Evolutionary conservation across 768 basidiomycete species (phyloP).

Genomic region (Rhodotorula diobovata): DNA sequence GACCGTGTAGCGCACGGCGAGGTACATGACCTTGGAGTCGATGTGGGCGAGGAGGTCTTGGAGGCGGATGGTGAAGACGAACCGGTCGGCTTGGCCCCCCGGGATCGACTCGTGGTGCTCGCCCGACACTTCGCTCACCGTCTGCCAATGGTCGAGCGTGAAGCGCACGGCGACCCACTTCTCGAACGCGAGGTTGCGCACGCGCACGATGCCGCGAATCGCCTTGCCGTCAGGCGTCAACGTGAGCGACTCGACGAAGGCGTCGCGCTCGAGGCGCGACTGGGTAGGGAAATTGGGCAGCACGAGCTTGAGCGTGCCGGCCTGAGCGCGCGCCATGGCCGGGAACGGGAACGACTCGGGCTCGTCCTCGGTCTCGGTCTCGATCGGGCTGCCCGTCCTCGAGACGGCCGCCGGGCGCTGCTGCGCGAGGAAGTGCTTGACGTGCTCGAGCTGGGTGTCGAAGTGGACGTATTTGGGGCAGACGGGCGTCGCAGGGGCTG

Average conservation of each 20-base stretch:
- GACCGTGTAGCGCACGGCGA: constrained; percentile 64
- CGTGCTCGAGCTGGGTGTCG: constrained; percentile 81
- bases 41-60: constrained; percentile 70
- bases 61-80: constrained; percentile 68
- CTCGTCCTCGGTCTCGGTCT: constrained; percentile 56
- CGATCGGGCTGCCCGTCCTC: constrained; percentile 71
- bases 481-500: constrained; percentile 73
- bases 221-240: constrained; percentile 51
- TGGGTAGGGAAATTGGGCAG: constrained; percentile 62
- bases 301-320: constrained; percentile 54
- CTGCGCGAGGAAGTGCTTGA: constrained; percentile 88
- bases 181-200: constrained; percentile 78
- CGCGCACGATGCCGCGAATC: constrained; percentile 69
- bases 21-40: constrained; percentile 73
- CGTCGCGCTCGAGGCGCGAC: constrained; percentile 27
- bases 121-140: constrained; percentile 85
- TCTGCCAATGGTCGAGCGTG: constrained; percentile 92
- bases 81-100: constrained; percentile 59
- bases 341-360: constrained; percentile 49
- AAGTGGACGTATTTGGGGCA: constrained; percentile 84
- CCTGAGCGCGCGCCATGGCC: constrained; percentile 39
- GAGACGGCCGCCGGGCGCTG: constrained; percentile 93
- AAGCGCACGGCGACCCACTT: constrained; percentile 86
- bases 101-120: constrained; percentile 56
- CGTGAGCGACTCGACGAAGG: constrained; percentile 51